phyloP scores from a whole-genome alignment of 2,329 filamentous ascomycete genomes.

The Colletotrichum lindemuthianum region DNA sequence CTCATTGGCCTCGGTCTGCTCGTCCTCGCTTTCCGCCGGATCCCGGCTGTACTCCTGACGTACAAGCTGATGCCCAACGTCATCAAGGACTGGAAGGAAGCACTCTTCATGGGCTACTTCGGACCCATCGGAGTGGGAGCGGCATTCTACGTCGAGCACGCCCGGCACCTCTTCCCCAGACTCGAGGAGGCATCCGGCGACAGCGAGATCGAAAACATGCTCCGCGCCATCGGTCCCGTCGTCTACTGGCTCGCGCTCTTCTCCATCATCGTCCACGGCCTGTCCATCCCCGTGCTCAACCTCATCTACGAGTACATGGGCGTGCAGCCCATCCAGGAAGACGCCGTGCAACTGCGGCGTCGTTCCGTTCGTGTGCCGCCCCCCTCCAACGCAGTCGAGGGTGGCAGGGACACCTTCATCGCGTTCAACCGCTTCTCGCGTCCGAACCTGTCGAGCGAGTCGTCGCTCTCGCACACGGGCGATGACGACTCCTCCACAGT shows the following conservation, averaged over 20 bases:
- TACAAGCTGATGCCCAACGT: constrained; percentile 66
- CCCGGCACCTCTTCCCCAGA: constrained; percentile 52
- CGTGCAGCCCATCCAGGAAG: constrained; percentile 54
- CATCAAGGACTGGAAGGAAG: constrained; percentile 64
- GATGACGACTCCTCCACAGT: constrained; percentile 14
- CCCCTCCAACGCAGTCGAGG: constrained; percentile 52
- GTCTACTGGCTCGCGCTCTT: constrained; percentile 54
- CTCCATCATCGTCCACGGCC: constrained; percentile 57
- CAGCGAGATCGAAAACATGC: constrained; percentile 46
- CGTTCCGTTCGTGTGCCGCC: constrained; percentile 48
- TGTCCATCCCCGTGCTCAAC: constrained; percentile 58
- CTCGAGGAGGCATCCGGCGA: constrained; percentile 45
- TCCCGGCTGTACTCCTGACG: constrained; percentile 62
- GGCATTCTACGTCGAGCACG: constrained; percentile 74
- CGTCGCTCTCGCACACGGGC: constrained; percentile 1
- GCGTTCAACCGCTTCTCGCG: constrained; percentile 61
- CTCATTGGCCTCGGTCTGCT: constrained; percentile 63
- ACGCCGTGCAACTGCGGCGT: constrained; percentile 51
- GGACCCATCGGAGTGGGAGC: constrained; percentile 82
- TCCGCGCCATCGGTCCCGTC: constrained; percentile 50
- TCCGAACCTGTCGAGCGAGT: constrained; percentile 38
- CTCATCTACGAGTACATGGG: constrained; percentile 50
- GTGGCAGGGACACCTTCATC: constrained; percentile 51
- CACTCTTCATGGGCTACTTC: constrained; percentile 73
- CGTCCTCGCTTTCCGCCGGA: constrained; percentile 64